phyloP scores from a whole-genome alignment of 192 early-diverging fungal species.

The Coemansia sp. region DNA sequence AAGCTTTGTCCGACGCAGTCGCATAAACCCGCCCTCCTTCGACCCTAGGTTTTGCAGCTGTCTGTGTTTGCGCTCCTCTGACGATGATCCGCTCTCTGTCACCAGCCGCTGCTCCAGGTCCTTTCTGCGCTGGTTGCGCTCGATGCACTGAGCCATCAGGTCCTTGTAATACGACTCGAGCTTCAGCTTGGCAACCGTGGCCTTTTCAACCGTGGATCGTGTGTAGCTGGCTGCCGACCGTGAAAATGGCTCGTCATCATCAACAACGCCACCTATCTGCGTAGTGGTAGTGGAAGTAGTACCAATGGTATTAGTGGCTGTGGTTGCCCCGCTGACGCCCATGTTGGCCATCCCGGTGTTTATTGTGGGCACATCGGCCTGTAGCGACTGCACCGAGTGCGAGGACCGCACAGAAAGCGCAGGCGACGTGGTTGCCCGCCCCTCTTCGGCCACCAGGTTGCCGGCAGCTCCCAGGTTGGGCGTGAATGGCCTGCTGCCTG shows the following conservation, averaged over 20 bases:
- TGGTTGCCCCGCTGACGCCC: conserved; percentile 43
- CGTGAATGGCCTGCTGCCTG: conserved; percentile 47
- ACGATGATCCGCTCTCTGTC: conserved; percentile 71
- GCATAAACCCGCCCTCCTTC: conserved; percentile 93
- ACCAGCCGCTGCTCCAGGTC: conserved; percentile 79
- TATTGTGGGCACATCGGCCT: conserved; percentile 49
- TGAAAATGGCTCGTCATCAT: conserved; percentile 60
- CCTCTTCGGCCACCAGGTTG: conserved; percentile 32
- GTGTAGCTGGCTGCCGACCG: conserved; percentile 79
- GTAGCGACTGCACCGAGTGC: conserved; percentile 50
- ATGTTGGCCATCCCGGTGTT: conserved; percentile 55
- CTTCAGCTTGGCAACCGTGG: conserved; percentile 86
- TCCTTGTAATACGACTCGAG: conserved; percentile 93
- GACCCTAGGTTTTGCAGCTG: conserved; percentile 76
- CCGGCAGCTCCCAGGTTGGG: conserved; percentile 39
- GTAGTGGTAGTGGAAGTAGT: background rate
- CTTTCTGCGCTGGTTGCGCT: conserved; percentile 74
- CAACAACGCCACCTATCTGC: conserved; percentile 7
- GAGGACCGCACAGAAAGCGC: conserved; percentile 48
- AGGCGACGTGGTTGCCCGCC: conserved; percentile 39
- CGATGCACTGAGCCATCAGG: conserved; percentile 85
- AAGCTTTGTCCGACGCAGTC: conserved; percentile 86
- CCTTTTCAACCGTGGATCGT: conserved; percentile 79
- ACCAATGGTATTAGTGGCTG: conserved; percentile 11
- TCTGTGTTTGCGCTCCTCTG: conserved; percentile 83